Conservation (phyloP, 2,329 filamentous ascomycete genomes). For the Sclerotinia spermophila region DNA sequence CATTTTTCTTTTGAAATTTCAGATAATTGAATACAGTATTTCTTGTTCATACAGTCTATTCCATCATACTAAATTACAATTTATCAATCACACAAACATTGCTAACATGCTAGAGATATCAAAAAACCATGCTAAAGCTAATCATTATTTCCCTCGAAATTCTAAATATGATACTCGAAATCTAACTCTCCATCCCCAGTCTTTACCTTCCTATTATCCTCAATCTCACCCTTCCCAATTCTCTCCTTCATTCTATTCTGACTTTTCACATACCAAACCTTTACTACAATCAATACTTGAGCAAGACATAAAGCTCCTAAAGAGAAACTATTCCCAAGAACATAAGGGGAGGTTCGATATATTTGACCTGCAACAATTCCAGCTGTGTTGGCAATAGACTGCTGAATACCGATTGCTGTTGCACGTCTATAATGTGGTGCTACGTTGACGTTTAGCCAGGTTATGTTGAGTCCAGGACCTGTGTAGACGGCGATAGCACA, state of each 20-base stretch:
- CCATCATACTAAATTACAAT: not conserved
- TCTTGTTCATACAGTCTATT: not conserved
- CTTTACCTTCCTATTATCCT: constrained; percentile 44
- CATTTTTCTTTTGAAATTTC: not conserved
- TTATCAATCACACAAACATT: not conserved
- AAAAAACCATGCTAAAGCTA: not conserved
- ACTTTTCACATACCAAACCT: constrained; percentile 43
- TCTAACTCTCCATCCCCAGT: constrained; percentile 47
- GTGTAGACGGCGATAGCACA: constrained; percentile 47
- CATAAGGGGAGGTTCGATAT: constrained; percentile 28
- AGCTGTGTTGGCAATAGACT: constrained; percentile 46
- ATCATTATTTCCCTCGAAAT: not conserved
- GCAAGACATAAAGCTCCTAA: constrained; percentile 23
- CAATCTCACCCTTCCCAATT: constrained; percentile 41
- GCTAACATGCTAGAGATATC: not conserved
- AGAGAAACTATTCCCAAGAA: constrained; percentile 27
- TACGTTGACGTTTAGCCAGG: constrained; percentile 46
- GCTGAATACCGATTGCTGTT: constrained; percentile 45
- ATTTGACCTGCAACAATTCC: constrained; percentile 41
- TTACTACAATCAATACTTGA: constrained; percentile 39
- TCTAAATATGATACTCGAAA: constrained; percentile 44
- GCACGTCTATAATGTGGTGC: constrained; percentile 47
- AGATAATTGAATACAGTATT: not conserved
- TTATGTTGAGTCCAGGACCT: constrained; percentile 46
- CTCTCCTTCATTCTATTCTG: constrained; percentile 42